Evolutionary conservation across 1,284 basidiomycete genomes (phyloP).

Genomic region (Ustilago sp.): DNA sequence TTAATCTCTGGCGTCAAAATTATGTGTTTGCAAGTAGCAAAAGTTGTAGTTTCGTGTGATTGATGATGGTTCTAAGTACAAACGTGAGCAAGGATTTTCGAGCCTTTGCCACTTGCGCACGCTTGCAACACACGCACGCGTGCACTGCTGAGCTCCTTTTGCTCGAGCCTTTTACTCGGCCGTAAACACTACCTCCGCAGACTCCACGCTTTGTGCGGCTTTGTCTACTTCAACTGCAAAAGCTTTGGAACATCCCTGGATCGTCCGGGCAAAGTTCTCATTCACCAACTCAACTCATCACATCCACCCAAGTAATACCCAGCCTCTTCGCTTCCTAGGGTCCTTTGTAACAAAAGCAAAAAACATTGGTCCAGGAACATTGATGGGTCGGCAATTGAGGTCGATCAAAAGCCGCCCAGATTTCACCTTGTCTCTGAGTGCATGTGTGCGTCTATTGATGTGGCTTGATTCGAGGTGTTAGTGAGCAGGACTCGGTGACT

Average conservation of each 20-base stretch:
- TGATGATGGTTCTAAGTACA: too few species aligned
- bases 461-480: not conserved
- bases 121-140: too few species aligned
- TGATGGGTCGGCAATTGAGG: not conserved
- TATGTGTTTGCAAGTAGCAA: conserved; percentile 33
- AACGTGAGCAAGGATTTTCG: too few species aligned
- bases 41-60: too few species aligned
- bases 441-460: not conserved
- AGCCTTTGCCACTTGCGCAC: too few species aligned
- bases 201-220: too few species aligned
- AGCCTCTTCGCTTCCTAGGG: not conserved
- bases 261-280: conserved; percentile 39
- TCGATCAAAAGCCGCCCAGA: too few species aligned
- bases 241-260: conserved; percentile 39
- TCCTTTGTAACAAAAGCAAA: conserved; percentile 7
- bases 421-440: too few species aligned
- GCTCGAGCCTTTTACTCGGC: too few species aligned
- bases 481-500: not conserved
- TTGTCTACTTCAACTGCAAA: too few species aligned
- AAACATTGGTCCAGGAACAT: not conserved
- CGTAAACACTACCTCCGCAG: too few species aligned
- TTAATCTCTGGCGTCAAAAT: conserved; percentile 6
- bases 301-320: conserved; percentile 33
- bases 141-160: too few species aligned
- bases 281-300: conserved; percentile 38